Conservation (phyloP, 2,329 filamentous ascomycete species). For the Fusarium sp. region DNA sequence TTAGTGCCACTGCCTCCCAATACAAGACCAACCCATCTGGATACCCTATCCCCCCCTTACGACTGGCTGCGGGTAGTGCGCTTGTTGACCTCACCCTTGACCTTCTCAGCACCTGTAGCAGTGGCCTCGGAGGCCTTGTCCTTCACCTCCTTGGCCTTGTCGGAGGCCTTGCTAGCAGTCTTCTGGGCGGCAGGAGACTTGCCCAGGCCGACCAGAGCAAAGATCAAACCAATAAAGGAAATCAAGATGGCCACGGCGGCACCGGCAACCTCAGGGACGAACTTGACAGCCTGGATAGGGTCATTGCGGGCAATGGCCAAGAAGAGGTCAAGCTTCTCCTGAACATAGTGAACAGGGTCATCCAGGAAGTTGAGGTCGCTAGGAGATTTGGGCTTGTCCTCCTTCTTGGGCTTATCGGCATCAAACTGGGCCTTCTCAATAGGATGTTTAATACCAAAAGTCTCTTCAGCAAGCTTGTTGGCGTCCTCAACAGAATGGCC, state of each 20-base stretch:
- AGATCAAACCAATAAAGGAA: conserved; percentile 71
- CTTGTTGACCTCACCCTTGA: conserved; percentile 77
- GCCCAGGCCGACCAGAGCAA: conserved; percentile 72
- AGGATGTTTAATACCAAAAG: conserved; percentile 87
- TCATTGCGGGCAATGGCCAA: conserved; percentile 81
- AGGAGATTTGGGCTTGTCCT: conserved; percentile 72
- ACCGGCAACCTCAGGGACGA: conserved; percentile 90
- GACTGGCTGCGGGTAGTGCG: conserved; percentile 66
- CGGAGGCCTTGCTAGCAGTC: conserved; percentile 69
- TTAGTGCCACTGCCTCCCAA: conserved; percentile 11
- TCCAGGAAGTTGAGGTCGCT: conserved; percentile 87
- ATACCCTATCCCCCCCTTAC: conserved; percentile 45
- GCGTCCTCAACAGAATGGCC: conserved; percentile 96
- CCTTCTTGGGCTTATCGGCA: conserved; percentile 78
- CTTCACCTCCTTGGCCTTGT: conserved; percentile 76
- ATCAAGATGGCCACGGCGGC: conserved; percentile 76
- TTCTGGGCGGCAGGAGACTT: conserved; percentile 78
- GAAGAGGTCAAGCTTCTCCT: conserved; percentile 95
- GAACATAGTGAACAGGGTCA: conserved; percentile 86
- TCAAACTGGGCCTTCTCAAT: conserved; percentile 84
- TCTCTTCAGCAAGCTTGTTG: conserved; percentile 85
- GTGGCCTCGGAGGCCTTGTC: conserved; percentile 70
- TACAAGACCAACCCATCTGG: background rate
- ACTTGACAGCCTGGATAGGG: conserved; percentile 84
- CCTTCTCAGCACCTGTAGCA: conserved; percentile 72